Evolutionary conservation across 2,329 filamentous ascomycete species (phyloP), one percentile per base, ranked within the genome.

Genomic region (Aspergillus vadensis): DNA sequence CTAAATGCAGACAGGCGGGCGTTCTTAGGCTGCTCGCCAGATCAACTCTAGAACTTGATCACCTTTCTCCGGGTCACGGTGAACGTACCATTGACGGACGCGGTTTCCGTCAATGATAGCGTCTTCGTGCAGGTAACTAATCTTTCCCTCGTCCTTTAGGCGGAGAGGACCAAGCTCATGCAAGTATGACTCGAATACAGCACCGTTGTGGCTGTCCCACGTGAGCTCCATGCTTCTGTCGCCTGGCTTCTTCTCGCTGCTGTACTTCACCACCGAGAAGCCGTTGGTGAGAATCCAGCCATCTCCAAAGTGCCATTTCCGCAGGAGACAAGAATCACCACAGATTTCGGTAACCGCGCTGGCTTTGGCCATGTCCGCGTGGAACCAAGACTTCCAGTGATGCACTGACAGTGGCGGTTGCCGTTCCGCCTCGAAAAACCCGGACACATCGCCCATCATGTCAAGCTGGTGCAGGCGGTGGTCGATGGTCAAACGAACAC

Each of bases 341-440:
- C 86, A 88, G n/a, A 85, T 69, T 9, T 79, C 70, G 6, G 79
- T 74, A 12, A 85, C 74, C 41, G 77, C 72, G 32, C 82, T 79
- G 75, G 86, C 82, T 59, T 80, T 77, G 50, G 79, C 77, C 44
- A 86, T 84, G 59, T 77, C 73, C 23, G 69, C 71, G 8, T 77
- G 67, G 72, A 86, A 85, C 84, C 85, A 87, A 12, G 80, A 83
- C 70, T 86, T 87, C 85, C 85, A 88, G 75, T 88, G 86, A 69
- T 88, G 86, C 6, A 88, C 74, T 53, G 81, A 86, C 12, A 87
- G 73, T 0, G 84, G 82, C n/a, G 77, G 74, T 30, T 68, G 68
- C 23, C 80, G 72, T 1, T 84, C 83, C 2, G 82, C 80, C 73
- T 88, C 86, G 70, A 86, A 88, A 67, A 87, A 86, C 0, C 86